Evolutionary conservation across 345 rosid genomes (phyloP), one percentile per base, ranked within the genome.

Genomic region (Ceriops tagal): DNA sequence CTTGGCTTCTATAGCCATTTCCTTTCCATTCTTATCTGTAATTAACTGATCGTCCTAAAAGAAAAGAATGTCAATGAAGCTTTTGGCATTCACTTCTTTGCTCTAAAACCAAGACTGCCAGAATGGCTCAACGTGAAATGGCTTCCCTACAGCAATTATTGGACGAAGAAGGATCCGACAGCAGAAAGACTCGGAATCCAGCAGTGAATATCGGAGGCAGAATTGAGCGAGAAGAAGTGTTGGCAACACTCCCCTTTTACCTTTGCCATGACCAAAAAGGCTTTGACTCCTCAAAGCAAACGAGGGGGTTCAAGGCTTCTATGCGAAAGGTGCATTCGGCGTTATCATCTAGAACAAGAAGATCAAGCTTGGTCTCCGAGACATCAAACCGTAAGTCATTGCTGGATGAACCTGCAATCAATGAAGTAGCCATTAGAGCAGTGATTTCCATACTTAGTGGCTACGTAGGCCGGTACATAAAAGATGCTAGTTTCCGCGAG

Each of bases 371-470:
- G 34, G 67, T 63, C 53, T 57, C 67, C 26, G 80, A 62, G 64
- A 74, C 75, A 16, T 59, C 49, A 24, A 68, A 80, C n/a, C 21
- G 53, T 1, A 62, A 59, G 37, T 37, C 79, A 32, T 37, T 51
- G 28, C 3, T 43, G 5, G 86, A 83, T 4, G 84, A 80, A 55
- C 79, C 89, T 46, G 81, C 77, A 37, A 75, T 81, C 21, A 88
- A 85, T 69, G 86, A 78, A 62, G 78, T 68, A 6, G 85, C 86
- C 32, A 64, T 84, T 28, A 71, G 63, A 63, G 89, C 89, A 15
- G 83, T 83, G 67, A 47, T 84, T 6, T 83, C 93, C 0, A 77
- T 88, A 28, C 83, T 88, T n/a, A 24, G 82, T 73, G 89, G 91
- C 16, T 86, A 86, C 35, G 32, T 71, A 0, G 89, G 88, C 2